Percentiles rank a stretch among this genome's conserved stretches.
phyloP scores from a whole-genome alignment of 257 asterid genomes.

The Nicotiana obtusifolia region DNA sequence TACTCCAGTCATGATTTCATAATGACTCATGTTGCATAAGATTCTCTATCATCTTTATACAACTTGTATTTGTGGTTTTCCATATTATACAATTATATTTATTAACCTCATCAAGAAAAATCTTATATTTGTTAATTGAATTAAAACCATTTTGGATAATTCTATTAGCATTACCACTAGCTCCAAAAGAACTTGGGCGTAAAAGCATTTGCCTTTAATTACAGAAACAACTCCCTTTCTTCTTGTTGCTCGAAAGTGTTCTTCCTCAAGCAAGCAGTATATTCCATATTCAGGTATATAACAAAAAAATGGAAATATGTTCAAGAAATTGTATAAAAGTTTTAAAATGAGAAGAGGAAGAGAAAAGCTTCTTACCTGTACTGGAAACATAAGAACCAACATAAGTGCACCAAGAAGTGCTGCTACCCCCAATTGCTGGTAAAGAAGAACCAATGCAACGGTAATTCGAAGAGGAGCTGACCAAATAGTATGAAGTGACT shows the following conservation, averaged over 20 bases:
- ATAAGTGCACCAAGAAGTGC: slow-evolving; percentile 81
- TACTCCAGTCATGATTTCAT: neutral
- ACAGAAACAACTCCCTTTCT: neutral
- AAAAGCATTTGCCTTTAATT: neutral
- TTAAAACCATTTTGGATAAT: neutral
- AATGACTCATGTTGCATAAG: neutral
- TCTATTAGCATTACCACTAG: neutral
- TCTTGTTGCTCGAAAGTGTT: neutral
- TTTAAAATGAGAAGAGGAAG: neutral
- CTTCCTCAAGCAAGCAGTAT: neutral
- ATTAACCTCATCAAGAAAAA: neutral
- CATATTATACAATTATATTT: neutral
- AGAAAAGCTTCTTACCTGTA: slow-evolving; percentile 49
- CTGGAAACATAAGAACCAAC: slow-evolving; percentile 79
- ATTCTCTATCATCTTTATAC: neutral
- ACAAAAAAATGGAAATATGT: neutral
- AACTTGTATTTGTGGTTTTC: neutral
- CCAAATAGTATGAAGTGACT: slow-evolving; percentile 86
- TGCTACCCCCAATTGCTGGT: slow-evolving; percentile 78
- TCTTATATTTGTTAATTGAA: neutral
- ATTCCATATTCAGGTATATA: neutral
- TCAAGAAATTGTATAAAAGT: neutral
- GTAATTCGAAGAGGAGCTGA: slow-evolving; percentile 91
- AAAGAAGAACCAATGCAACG: slow-evolving; percentile 81
- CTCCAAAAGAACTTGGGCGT: neutral